These are phyloP conservation scores for Botrytis porri DNA, from an alignment of 2,329 filamentous ascomycete species.

Conservation along the genomic window DNA sequence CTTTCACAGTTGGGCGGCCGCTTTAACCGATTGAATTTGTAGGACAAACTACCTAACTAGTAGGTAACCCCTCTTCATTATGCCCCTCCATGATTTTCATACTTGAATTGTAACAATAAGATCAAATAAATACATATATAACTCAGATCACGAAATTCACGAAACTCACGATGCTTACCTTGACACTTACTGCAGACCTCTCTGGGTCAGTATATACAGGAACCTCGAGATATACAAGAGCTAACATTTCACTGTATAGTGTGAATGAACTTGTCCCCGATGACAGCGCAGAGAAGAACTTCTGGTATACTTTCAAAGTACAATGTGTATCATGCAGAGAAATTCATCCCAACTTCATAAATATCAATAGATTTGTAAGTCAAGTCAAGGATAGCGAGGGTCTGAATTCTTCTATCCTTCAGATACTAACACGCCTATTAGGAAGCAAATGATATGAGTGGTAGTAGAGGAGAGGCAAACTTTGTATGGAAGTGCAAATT, in stretches of 20 bases:
- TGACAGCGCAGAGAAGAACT: conserved; percentile 77
- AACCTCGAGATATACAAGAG: not conserved
- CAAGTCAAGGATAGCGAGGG: not conserved
- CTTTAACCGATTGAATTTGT: conserved; percentile 17
- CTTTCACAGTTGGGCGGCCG: conserved; percentile 18
- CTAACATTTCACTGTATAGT: conserved; percentile 47
- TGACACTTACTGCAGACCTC: conserved; percentile 66
- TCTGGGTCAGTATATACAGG: conserved; percentile 53
- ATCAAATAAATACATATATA: not conserved
- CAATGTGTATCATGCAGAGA: conserved; percentile 98
- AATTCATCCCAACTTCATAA: conserved; percentile 80
- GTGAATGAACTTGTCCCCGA: conserved; percentile 85
- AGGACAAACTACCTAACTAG: too few relatives aligned
- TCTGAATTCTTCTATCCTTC: too few relatives aligned
- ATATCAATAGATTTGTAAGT: conserved; percentile 78
- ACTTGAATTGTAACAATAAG: not conserved
- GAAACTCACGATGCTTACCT: conserved; percentile 54
- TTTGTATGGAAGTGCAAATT: conserved; percentile 99
- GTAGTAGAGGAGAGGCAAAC: conserved; percentile 92
- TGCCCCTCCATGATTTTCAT: conserved; percentile 12
- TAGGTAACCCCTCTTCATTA: conserved; percentile 14
- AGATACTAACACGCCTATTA: conserved; percentile 39
- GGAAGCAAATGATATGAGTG: conserved; percentile 88
- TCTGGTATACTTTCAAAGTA: conserved; percentile 97
- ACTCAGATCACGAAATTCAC: conserved; percentile 13